A percentile compares a stretch with the other conserved stretches of the same genome.
Evolutionary conservation across 1,284 basidiomycete species (phyloP).

Genomic region (Inonotus hispidus): DNA sequence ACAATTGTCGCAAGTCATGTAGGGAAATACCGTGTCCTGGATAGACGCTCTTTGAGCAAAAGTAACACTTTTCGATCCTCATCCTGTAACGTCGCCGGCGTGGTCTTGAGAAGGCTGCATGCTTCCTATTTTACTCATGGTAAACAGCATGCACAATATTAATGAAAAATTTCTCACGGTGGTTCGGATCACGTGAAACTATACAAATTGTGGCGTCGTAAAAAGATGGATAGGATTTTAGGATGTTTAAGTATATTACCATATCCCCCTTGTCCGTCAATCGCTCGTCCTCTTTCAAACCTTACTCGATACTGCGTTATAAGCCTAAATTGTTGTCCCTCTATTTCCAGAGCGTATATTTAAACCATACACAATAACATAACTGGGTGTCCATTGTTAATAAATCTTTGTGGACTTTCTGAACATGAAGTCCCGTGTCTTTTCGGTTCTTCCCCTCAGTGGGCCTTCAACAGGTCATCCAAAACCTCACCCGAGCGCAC

Average conservation of each 20-base stretch:
- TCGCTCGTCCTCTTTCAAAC: background rate
- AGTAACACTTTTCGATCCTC: slow-evolving; percentile 88
- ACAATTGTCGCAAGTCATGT: background rate
- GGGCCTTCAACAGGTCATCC: slow-evolving; percentile 30
- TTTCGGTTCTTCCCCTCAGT: background rate
- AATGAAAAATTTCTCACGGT: background rate
- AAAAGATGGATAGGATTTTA: background rate
- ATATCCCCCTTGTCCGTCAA: background rate
- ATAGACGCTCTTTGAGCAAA: slow-evolving; percentile 92
- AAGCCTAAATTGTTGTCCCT: no score
- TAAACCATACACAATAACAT: background rate
- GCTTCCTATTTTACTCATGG: background rate
- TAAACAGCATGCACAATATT: background rate
- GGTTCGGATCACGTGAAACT: no score
- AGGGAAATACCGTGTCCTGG: slow-evolving; percentile 76
- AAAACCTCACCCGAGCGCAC: slow-evolving; percentile 47
- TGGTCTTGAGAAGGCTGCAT: background rate
- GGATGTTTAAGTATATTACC: background rate
- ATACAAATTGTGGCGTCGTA: no score
- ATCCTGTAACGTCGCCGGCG: slow-evolving; percentile 33
- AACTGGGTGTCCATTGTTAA: background rate
- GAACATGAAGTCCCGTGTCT: background rate
- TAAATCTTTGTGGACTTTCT: background rate
- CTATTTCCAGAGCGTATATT: no score
- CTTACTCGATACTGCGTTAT: no score